Base-by-base conservation (phyloP, 805 yeast genomes). In the Candida tammaniensis region DNA sequence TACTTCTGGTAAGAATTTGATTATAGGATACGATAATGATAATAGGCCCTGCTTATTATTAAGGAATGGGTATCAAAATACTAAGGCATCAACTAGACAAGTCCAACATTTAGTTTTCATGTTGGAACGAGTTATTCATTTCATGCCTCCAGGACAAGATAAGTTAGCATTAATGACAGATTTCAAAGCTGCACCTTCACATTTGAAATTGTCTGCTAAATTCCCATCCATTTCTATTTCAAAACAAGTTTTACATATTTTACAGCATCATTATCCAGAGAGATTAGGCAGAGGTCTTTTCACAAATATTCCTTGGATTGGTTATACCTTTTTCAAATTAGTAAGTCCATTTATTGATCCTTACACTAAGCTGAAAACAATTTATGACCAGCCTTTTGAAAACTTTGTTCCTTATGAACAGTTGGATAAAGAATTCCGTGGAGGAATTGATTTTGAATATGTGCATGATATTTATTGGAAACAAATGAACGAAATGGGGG, bases 311-410 rank as follows among this genome's bases (percentile, higher is more conserved):
- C 80, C 81, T 9, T 72, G 76, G 74, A 65, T 72, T 26, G 77
- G 76, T 2, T 68, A 74, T 57, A 70, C 79, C 4, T 74, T 76
- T 43, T 63, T 76, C 47, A 76, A 75, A 49, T 54, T 76, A 35
- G 70, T 73, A 34, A 74, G 74, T 35, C 82, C 82, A 17, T 72
- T 76, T 43, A 67, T 76, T 34, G 82, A 76, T 47, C 80, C 80
- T 6, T 68, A 69, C 40, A 76, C 82, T 1, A 64, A 78, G 39
- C 72, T 71, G 57, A 76, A 76, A 52, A 69, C 78, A 5, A 63
- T 73, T 9, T 76, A 74, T 44, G 81, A 76, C 44, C 77, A 74
- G 43, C 79, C 80, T 1, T 75, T 75, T 43, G 75, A 65, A 31
- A 66, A 73, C 36, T 73, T 67, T 36, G 75, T 76, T 3, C 81